Percentiles rank a stretch among this genome's conserved stretches.
These are phyloP conservation scores for Colletotrichum magnum DNA, from an alignment of 2,329 filamentous ascomycete species.

Conservation along the genomic window DNA sequence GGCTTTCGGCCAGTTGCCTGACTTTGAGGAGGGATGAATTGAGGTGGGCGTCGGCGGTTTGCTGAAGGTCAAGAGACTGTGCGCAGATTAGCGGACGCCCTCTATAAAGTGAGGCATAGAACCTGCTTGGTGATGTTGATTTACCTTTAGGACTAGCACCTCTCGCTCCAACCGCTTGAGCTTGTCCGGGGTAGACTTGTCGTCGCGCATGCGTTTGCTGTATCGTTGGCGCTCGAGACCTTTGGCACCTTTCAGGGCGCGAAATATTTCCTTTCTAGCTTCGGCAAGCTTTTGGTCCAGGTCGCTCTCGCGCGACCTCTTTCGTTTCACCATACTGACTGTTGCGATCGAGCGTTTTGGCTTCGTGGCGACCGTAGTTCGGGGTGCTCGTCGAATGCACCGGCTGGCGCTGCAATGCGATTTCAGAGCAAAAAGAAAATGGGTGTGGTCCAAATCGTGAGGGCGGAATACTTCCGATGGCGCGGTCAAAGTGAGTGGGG, in stretches of 20 bases:
- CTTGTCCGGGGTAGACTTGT: constrained; percentile 62
- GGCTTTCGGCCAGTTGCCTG: constrained; percentile 65
- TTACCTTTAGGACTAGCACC: constrained; percentile 68
- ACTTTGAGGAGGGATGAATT: constrained; percentile 68
- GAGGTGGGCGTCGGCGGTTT: constrained; percentile 70
- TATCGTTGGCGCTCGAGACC: constrained; percentile 85
- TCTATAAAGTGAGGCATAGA: neutral
- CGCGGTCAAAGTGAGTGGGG: too few relatives aligned
- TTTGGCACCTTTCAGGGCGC: constrained; percentile 80
- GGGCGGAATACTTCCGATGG: constrained; percentile 29
- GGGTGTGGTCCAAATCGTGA: constrained; percentile 33
- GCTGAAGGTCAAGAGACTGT: constrained; percentile 70
- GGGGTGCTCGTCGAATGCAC: neutral
- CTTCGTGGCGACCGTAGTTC: neutral
- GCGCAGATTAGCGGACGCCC: constrained; percentile 14
- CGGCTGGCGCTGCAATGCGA: neutral
- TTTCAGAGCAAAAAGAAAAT: constrained; percentile 33
- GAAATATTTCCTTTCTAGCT: constrained; percentile 72
- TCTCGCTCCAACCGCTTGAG: constrained; percentile 74
- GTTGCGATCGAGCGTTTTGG: neutral
- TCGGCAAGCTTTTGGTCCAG: constrained; percentile 67
- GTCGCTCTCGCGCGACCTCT: constrained; percentile 61
- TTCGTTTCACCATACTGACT: constrained; percentile 69
- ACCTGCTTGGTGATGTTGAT: neutral
- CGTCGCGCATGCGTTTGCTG: constrained; percentile 69